Percentiles rank a stretch among this genome's conserved stretches.
These are phyloP conservation scores for Alternaria incomplexa DNA, from an alignment of 2,329 filamentous ascomycete genomes.

Conservation along the genomic window DNA sequence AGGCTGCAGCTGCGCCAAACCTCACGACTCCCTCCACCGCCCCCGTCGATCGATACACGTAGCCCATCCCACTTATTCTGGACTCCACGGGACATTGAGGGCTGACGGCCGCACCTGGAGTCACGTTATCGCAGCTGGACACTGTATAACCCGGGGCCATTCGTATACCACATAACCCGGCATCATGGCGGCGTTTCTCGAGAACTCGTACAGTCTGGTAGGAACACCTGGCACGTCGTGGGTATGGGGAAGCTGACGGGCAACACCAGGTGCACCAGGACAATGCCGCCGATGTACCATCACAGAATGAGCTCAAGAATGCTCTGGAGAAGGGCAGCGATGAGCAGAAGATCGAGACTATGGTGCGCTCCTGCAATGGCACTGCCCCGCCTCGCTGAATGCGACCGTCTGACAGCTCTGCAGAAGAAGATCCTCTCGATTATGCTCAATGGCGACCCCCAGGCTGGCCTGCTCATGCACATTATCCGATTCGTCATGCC, in stretches of 20 bases:
- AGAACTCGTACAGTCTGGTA: slow-evolving; percentile 90
- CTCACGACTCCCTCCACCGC: slow-evolving; percentile 16
- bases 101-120: slow-evolving; percentile 39
- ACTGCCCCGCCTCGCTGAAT: slow-evolving; percentile 60
- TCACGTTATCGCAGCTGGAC: slow-evolving; percentile 31
- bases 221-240: slow-evolving; percentile 33
- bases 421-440: slow-evolving; percentile 87
- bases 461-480: slow-evolving; percentile 96
- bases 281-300: slow-evolving; percentile 91
- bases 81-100: slow-evolving; percentile 37
- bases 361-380: slow-evolving; percentile 38
- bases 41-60: slow-evolving; percentile 38
- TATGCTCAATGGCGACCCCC: slow-evolving; percentile 97
- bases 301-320: slow-evolving; percentile 87
- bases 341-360: slow-evolving; percentile 87
- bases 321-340: slow-evolving; percentile 94
- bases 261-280: slow-evolving; percentile 76
- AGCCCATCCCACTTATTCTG: slow-evolving; percentile 42
- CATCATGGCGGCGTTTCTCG: slow-evolving; percentile 92
- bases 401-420: slow-evolving; percentile 29
- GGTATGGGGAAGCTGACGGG: slow-evolving; percentile 39
- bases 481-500: slow-evolving; percentile 99
- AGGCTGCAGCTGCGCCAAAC: slow-evolving; percentile 18
- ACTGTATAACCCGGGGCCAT: slow-evolving; percentile 6
- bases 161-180: slow-evolving; percentile 17